These are phyloP conservation scores for Ustilago curta DNA, from an alignment of 1,284 basidiomycete species.

Conservation along the genomic window DNA sequence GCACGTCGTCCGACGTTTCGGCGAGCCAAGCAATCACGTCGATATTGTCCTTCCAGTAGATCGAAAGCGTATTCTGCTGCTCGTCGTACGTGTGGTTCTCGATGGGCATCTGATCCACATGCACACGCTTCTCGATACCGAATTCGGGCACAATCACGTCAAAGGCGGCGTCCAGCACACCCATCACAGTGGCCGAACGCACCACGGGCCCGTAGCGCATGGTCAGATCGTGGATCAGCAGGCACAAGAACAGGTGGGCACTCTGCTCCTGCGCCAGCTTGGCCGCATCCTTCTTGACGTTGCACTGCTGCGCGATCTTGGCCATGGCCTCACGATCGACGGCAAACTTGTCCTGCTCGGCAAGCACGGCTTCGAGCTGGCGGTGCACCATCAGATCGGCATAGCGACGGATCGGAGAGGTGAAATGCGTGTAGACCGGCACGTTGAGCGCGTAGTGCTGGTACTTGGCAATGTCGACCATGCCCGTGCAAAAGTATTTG, in stretches of 20 bases:
- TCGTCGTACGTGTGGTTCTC: constrained; percentile 93
- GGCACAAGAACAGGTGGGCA: constrained; percentile 91
- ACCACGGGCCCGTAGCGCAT: constrained; percentile 93
- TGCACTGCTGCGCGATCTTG: constrained; percentile 83
- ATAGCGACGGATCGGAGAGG: constrained; percentile 74
- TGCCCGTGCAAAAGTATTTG: constrained; percentile 98
- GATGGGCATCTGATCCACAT: constrained; percentile 94
- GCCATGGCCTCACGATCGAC: constrained; percentile 97
- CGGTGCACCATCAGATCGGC: constrained; percentile 96
- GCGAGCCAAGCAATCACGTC: constrained; percentile 95
- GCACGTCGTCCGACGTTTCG: constrained; percentile 81
- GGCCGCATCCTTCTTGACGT: constrained; percentile 87
- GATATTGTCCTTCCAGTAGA: constrained; percentile 75
- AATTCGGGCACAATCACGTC: constrained; percentile 94
- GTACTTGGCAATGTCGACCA: constrained; percentile 99
- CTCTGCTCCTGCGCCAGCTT: constrained; percentile 95
- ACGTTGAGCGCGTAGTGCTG: constrained; percentile 89
- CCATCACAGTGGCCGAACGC: constrained; percentile 85
- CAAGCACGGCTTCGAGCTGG: constrained; percentile 86
- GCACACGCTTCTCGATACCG: constrained; percentile 96
- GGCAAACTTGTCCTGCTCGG: constrained; percentile 85
- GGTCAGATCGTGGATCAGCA: constrained; percentile 91
- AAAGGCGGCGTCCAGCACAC: constrained; percentile 93
- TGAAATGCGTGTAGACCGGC: constrained; percentile 97
- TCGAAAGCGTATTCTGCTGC: constrained; percentile 85